Evolutionary conservation across 2,329 filamentous ascomycete genomes (phyloP), one percentile per base, ranked within the genome.

Genomic region (Aquanectria penicillioides): DNA sequence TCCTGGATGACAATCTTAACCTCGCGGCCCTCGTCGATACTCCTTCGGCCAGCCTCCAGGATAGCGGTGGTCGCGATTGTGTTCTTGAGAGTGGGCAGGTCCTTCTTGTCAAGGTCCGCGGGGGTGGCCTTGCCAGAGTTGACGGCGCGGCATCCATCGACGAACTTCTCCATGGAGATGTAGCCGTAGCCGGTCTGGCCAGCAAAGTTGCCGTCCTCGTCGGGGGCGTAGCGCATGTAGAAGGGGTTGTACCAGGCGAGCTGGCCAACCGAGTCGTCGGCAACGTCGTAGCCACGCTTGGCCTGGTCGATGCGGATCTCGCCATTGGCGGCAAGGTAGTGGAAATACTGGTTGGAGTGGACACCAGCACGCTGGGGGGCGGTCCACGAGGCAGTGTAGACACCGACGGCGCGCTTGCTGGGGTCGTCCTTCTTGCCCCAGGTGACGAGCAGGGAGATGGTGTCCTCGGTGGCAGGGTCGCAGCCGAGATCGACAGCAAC

Each of bases 281-380:
- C 93, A 10, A 97, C 90, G 71, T 97, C 93, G 78, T 97, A 97
- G 43, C 94, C 94, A 52, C 94, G 87, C 83, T 97, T 96, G 38
- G 93, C 94, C 79, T 97, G 94, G 80, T 97, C 92, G 70, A 97
- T 86, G 59, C 92, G 87, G 69, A 97, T 88, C 79, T 97, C 94
- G 64, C 94, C 94, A 55, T 89, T 86, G 59, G 86, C 85, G 3
- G 87, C 94, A 80, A 97, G 89, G 80, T 95, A 97, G 78, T 97
- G 94, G 82, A 97, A 97, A 79, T 97, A 95, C 80, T 97, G 94
- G 76, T 97, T 97, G 2, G 90, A 94, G 79, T 97, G 94, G n/a
- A 97, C 93, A 46, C 94, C 94, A 0, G 94, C 94, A 71, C 89
- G 91, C 74, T 96, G 91, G 11, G 94, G 94, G 6, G 94, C 94